phyloP scores from a whole-genome alignment of 768 basidiomycete species.

The Mycena amicta region DNA sequence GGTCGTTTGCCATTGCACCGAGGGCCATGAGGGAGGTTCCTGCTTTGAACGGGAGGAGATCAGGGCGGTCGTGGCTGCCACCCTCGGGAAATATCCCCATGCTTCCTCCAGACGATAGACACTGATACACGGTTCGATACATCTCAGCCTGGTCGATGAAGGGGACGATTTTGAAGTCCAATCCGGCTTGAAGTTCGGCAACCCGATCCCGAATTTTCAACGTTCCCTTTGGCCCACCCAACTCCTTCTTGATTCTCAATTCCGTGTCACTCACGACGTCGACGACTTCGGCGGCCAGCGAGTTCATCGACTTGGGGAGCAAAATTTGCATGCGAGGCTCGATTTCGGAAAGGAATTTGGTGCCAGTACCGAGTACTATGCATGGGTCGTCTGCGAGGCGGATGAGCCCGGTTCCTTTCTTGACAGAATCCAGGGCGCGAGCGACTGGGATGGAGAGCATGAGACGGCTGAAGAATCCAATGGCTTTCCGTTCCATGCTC shows the following conservation, averaged over 20 bases:
- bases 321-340: slow-evolving; percentile 80
- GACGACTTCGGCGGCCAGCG: slow-evolving; percentile 77
- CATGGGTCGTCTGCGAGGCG: slow-evolving; percentile 73
- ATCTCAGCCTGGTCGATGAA: slow-evolving; percentile 92
- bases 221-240: slow-evolving; percentile 80
- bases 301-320: slow-evolving; percentile 79
- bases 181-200: slow-evolving; percentile 60
- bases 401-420: slow-evolving; percentile 71
- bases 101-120: slow-evolving; percentile 79
- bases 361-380: slow-evolving; percentile 75
- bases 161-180: slow-evolving; percentile 83
- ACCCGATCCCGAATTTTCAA: slow-evolving; percentile 66
- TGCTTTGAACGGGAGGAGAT: slow-evolving; percentile 94
- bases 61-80: slow-evolving; percentile 96
- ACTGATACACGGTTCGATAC: slow-evolving; percentile 92
- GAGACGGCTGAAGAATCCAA: slow-evolving; percentile 78
- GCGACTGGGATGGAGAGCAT: slow-evolving; percentile 94
- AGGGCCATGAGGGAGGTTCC: slow-evolving; percentile 98
- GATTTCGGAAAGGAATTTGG: slow-evolving; percentile 75
- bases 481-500: slow-evolving; percentile 77
- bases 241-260: slow-evolving; percentile 81
- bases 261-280: slow-evolving; percentile 89
- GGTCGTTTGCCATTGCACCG: slow-evolving; percentile 93
- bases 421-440: slow-evolving; percentile 86
- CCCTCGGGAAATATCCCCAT: slow-evolving; percentile 99